Conservation (phyloP, 345 rosid genomes). For the Salix suchowensis region DNA sequence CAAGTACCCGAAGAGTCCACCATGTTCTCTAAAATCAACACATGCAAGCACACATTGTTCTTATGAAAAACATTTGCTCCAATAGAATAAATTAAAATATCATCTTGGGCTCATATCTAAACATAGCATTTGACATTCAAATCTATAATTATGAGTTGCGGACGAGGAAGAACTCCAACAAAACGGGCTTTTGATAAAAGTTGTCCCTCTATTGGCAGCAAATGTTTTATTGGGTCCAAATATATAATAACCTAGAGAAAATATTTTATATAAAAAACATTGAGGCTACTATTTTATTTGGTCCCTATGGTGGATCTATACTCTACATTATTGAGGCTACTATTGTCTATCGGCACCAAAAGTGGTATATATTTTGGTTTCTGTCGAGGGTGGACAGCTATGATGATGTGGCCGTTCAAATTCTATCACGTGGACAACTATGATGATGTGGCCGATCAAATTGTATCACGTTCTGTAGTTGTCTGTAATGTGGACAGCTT, state of each 20-base stretch:
- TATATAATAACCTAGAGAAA: no score
- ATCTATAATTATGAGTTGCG: no score
- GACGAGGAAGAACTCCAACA: no score
- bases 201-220: no score
- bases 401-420: neutral
- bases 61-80: neutral
- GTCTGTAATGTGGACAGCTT: neutral
- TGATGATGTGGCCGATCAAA: neutral
- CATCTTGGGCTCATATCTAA: neutral
- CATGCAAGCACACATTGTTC: neutral
- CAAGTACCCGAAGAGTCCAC: neutral
- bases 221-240: no score
- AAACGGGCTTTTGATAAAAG: no score
- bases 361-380: neutral
- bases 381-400: neutral
- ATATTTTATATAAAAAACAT: no score
- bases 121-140: neutral
- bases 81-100: neutral
- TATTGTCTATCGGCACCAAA: no score
- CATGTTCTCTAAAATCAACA: neutral
- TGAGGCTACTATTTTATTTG: no score
- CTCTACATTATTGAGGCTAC: no score
- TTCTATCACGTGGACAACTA: neutral
- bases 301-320: no score
- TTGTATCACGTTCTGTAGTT: neutral